These are phyloP conservation scores for Poa annua DNA, from an alignment of 176 grass and related monocot genomes.

Conservation along the genomic window DNA sequence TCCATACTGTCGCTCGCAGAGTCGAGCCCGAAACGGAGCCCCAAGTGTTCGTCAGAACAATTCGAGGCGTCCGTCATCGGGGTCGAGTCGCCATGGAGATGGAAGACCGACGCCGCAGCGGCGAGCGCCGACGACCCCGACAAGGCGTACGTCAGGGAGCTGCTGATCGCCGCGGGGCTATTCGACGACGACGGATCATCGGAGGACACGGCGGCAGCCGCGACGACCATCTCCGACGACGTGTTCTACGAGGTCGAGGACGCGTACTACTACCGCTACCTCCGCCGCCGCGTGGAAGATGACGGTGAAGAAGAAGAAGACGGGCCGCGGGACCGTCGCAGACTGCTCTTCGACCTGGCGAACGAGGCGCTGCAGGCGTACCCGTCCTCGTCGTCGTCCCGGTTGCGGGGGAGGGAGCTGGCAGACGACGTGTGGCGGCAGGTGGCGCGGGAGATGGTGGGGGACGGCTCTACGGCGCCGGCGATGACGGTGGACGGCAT, in stretches of 20 bases:
- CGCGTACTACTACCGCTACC: constrained; percentile 48
- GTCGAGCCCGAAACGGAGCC: constrained; percentile 31
- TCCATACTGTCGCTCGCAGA: background rate
- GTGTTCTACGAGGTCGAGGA: constrained; percentile 75
- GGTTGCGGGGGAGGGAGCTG: background rate
- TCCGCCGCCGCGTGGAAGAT: background rate
- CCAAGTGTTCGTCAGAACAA: constrained; percentile 41
- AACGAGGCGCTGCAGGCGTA: constrained; percentile 47
- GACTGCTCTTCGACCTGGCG: constrained; percentile 72
- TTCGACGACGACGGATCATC: constrained; percentile 37
- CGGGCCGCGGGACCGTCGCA: constrained; percentile 36
- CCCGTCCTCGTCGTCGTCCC: background rate
- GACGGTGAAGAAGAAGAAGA: background rate
- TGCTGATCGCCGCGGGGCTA: constrained; percentile 63
- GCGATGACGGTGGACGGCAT: background rate
- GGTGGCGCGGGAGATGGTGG: background rate
- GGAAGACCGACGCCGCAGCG: constrained; percentile 19
- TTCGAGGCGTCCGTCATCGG: constrained; percentile 24
- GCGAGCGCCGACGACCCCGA: constrained; percentile 39
- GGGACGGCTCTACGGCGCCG: background rate
- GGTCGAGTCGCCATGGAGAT: constrained; percentile 40
- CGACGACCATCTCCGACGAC: constrained; percentile 39
- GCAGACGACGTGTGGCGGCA: background rate
- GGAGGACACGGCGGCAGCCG: constrained; percentile 7
- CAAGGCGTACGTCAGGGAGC: constrained; percentile 52